Base-by-base conservation (phyloP, 1,284 basidiomycete species). In the Boletus semigastroideus region DNA sequence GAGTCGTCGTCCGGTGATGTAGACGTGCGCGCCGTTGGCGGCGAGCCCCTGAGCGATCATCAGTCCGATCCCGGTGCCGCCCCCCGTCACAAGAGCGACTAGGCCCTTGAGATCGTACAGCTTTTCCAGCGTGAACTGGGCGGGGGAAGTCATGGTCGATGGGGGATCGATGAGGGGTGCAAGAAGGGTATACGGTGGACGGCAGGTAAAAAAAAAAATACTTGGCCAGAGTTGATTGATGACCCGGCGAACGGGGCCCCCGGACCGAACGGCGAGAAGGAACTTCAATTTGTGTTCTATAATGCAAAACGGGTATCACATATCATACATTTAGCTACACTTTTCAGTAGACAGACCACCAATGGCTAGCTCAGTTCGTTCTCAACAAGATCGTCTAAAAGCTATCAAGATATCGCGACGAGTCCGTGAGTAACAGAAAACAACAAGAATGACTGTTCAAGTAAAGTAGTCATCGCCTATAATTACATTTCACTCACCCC, bases 21-120 rank as follows among this genome's bases (percentile, higher is more conserved):
- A 94, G 14, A 93, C 90, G 57, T 84, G 87, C 14, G 90, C 89
- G 2, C 90, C 89, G 59, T 85, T 87, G 20, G 81, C 79, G 11
- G 88, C 87, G 14, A 94, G 76, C 5, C 86, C 88, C 49, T 79
- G 76, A 6, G 90, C 76, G 51, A 90, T 90, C 82, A 87, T 86
- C 54, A 85, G 68, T 42, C 86, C 84, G 54, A 92, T 92, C 2
- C 90, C 90, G 0, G 87, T 89, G 22, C 86, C 90, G 6, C 90
- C 90, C 40, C 90, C 90, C 0, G 90, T 88, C 30, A 92, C 84
- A 31, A 92, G 68, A 8, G 88, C 87, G 17, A 91, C 72, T 30
- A 81, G 77, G 9, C 80, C 83, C 14, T 74, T 70, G 47, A 90
- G 75, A 57, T 82, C 76, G 59, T 79, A 84, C n/a, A 87, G 56